Base-by-base conservation (phyloP, 2,329 filamentous ascomycete genomes). In the Pseudodiploospora longispora region DNA sequence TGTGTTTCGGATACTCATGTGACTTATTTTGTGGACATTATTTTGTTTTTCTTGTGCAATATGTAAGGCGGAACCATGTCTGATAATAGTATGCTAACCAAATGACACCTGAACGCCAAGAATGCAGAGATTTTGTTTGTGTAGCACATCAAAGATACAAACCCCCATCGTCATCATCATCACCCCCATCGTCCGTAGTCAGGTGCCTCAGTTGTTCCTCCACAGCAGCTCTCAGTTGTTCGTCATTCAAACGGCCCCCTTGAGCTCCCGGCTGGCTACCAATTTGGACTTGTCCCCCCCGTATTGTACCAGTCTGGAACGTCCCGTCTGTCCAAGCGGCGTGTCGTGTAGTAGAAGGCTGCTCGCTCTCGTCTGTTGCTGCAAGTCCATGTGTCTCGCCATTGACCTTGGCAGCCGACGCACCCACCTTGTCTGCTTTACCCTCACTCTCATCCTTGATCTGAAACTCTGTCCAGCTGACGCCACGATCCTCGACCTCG, bases 261-360 rank as follows among this genome's bases (percentile, higher is more conserved):
- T 46, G 9, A 53, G 46, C 10, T 10, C 49, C 52, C 1, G 55
- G 42, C 33, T 54, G 51, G 4, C 44, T 43, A 52, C 75, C 68
- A 58, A 76, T 64, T n/a, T 61, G 64, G 3, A 77, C 51, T 53
- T 71, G 63, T 27, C 74, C 74, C 47, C 69, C 67, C 3, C 71
- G 66, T 53, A 82, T 71, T 10, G 70, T 72, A 7, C 79, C 79
- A 1, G 72, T 77, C 57, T 78, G 74, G 54, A 83, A 82, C 1
- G 80, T 83, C 27, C 80, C 80, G 55, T 83, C 79, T 29, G 59
- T 68, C 80, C 80, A 83, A 0, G 80, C 69, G 36, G 69, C 62
- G 44, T 66, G 65, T 43, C 45, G 56, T 29, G 37, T 31, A 49
- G 30, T 35, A 6, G 36, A 33, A 28, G 41, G 36, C 5, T 40